Conservation (phyloP, 495 filamentous ascomycete genomes). For the Podospora fimiseda region DNA sequence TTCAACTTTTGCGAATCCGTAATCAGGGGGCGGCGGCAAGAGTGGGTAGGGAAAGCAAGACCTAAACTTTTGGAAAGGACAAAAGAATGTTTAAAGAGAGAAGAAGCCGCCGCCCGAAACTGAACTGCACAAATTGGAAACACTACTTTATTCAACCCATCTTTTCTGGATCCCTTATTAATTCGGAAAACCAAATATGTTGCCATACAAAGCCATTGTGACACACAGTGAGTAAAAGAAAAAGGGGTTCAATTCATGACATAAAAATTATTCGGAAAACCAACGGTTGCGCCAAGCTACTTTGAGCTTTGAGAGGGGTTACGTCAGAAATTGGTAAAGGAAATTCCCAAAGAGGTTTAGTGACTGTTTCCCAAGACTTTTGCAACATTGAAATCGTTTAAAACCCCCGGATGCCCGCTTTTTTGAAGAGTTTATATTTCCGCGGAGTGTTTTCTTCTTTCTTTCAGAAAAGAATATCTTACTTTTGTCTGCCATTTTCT, state of each 20-base stretch:
- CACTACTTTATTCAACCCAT: background rate
- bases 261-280: slow-evolving; percentile 2
- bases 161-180: background rate
- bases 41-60: no score
- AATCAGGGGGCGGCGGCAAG: no score
- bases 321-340: slow-evolving; percentile 31
- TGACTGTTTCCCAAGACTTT: background rate
- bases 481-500: no score
- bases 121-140: no score
- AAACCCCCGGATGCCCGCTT: background rate
- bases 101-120: no score
- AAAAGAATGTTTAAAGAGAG: no score
- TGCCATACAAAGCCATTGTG: slow-evolving; percentile 3
- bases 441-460: background rate
- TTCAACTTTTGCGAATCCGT: no score
- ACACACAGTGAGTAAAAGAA: background rate
- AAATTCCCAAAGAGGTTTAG: slow-evolving; percentile 8
- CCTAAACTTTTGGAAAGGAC: no score
- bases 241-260: slow-evolving; percentile 6
- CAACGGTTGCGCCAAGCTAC: background rate
- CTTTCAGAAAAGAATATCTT: no score
- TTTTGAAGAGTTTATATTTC: background rate
- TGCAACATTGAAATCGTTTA: no score
- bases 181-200: background rate
- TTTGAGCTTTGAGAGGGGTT: slow-evolving; percentile 4